These are phyloP conservation scores for Moricandia arvensis DNA, from an alignment of 345 rosid species.

Conservation along the genomic window DNA sequence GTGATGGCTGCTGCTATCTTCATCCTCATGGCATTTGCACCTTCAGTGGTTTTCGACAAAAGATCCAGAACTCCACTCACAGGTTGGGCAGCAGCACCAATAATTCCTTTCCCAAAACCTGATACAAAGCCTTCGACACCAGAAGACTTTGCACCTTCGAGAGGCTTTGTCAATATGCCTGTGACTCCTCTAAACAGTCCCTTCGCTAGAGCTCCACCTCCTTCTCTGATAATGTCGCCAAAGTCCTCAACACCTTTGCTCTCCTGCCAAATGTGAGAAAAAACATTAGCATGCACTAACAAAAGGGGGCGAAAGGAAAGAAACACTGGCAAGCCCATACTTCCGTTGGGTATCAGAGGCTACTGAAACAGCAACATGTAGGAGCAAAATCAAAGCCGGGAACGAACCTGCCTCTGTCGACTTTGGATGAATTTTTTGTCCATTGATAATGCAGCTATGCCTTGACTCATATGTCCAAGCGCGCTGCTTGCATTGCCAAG, in stretches of 20 bases:
- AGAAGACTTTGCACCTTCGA: constrained; percentile 93
- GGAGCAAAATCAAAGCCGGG: constrained; percentile 19
- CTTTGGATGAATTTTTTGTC: constrained; percentile 95
- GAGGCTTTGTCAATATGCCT: constrained; percentile 95
- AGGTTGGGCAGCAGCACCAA: constrained; percentile 99
- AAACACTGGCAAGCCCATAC: background rate
- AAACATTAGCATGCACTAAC: background rate
- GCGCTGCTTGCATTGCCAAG: constrained; percentile 99
- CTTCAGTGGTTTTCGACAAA: constrained; percentile 98
- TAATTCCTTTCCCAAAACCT: constrained; percentile 97
- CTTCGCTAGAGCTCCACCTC: constrained; percentile 99
- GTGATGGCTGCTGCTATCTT: constrained; percentile 94
- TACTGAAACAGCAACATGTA: constrained; percentile 13
- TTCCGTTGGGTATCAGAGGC: background rate
- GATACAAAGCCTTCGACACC: constrained; percentile 98
- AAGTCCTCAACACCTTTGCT: constrained; percentile 96
- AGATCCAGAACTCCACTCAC: constrained; percentile 99
- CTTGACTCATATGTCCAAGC: constrained; percentile 99
- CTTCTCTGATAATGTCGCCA: constrained; percentile 93
- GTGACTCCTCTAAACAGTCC: constrained; percentile 98
- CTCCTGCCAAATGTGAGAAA: constrained; percentile 53
- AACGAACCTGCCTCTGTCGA: constrained; percentile 85
- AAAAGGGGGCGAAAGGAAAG: background rate
- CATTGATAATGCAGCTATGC: constrained; percentile 97
- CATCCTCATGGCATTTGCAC: constrained; percentile 99